Conservation (phyloP, 1,284 basidiomycete species). For the Ceratobasidium sp. region DNA sequence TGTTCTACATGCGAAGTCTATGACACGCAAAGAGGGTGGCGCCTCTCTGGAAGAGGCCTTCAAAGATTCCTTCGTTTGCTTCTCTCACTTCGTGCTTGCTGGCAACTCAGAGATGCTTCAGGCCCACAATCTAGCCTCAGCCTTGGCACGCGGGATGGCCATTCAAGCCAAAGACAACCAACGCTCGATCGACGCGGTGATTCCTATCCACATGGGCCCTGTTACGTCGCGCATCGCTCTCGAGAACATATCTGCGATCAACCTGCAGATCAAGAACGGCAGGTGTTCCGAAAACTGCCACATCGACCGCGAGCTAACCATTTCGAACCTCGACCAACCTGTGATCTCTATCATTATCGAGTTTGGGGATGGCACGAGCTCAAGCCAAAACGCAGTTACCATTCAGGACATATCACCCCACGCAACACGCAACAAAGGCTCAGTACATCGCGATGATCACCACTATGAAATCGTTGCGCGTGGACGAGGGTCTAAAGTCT, state of each 20-base stretch:
- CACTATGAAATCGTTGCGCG: slow-evolving; percentile 2
- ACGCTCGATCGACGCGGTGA: slow-evolving; percentile 10
- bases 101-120: neutral
- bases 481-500: neutral
- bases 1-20: neutral
- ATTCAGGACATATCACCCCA: neutral
- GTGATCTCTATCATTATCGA: slow-evolving; percentile 7
- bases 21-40: neutral
- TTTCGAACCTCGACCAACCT: neutral
- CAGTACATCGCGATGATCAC: neutral
- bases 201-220: slow-evolving; percentile 17
- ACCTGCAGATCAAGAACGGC: slow-evolving; percentile 10
- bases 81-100: slow-evolving; percentile 13
- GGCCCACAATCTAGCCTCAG: neutral
- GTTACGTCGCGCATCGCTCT: neutral
- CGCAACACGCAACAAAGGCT: neutral
- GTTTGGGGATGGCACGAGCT: neutral
- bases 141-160: neutral
- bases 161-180: slow-evolving; percentile 8
- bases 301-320: neutral
- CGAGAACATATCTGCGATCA: neutral
- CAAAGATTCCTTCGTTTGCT: neutral
- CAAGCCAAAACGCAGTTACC: too few relatives aligned
- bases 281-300: neutral
- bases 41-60: neutral